Evolutionary conservation across 176 grass and related monocot genomes (phyloP), one percentile per base, ranked within the genome.

Genomic region (Dendrocalamus sinicus): DNA sequence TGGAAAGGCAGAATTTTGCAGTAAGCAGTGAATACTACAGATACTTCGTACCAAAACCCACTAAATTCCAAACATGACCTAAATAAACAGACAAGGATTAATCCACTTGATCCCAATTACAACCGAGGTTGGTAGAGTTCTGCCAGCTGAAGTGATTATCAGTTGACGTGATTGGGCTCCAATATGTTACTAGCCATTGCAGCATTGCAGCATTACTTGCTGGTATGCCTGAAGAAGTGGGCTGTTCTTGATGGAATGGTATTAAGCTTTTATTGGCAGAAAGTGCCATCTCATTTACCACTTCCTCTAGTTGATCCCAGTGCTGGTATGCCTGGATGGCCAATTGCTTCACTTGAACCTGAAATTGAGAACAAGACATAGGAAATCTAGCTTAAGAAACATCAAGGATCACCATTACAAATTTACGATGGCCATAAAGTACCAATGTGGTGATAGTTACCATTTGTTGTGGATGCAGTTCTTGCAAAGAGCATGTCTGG

Each of bases 271-370:
- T 58, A 30, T 69, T 68, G 53, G 65, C 22, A 81, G 30, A 22
- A 85, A 37, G 12, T 75, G 44, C 2, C 30, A 54, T 64, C 35
- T 86, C 72, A 47, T 55, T 78, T 11, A 11, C 13, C 8, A 86
- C 65, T 73, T 81, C 86, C 73, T 86, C 86, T 20, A 89, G 40
- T 52, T 77, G 76, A 63, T 84, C 73, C 87, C 87, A 86, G 23
- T 76, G 23, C 45, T 65, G 13, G 32, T 89, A 86, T 76, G 87
- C 87, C 20, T 69, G 75, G 15, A 10, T 9, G 24, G 52, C 68
- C 39, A 89, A 22, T 11, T 84, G 79, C 11, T 75, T 86, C 84
- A 79, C 82, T 12, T 83, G 67, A 20, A 28, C 26, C 91, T 87
- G 53, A 61, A 63, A 19, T 80, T 46, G 26, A 61, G 40, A 71